These are phyloP conservation scores for Orbilia blumenaviensis DNA, from an alignment of 2,329 filamentous ascomycete species.

Conservation along the genomic window DNA sequence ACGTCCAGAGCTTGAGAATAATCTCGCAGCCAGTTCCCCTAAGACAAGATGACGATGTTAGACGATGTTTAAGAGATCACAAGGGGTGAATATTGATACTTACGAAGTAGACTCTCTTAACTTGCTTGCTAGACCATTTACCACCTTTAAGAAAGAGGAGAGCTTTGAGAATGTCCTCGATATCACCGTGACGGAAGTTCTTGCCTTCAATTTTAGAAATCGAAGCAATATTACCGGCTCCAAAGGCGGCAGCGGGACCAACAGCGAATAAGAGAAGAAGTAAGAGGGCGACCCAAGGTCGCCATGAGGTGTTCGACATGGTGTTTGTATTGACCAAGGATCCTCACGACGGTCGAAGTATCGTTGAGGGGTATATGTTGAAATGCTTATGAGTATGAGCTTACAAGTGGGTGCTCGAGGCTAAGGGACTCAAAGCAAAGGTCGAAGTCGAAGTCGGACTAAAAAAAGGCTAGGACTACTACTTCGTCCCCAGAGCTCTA, in stretches of 20 bases:
- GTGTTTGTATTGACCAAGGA: background rate
- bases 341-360: background rate
- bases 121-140: conserved; percentile 82
- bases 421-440: too few species aligned
- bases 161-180: conserved; percentile 75
- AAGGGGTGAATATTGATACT: background rate
- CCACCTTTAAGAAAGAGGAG: conserved; percentile 80
- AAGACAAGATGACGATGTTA: background rate
- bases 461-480: background rate
- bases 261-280: conserved; percentile 66
- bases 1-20: conserved; percentile 87
- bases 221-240: conserved; percentile 73
- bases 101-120: conserved; percentile 72
- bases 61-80: background rate
- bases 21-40: conserved; percentile 83
- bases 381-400: background rate
- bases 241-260: conserved; percentile 69
- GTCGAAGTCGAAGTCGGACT: background rate
- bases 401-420: too few species aligned
- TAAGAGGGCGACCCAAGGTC: conserved; percentile 57
- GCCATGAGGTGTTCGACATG: conserved; percentile 35
- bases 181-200: conserved; percentile 76
- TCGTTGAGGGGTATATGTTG: background rate
- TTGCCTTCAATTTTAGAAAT: conserved; percentile 70
- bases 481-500: too few species aligned